phyloP scores from a whole-genome alignment of 2,329 filamentous ascomycete genomes.

The Scedosporium minutisporum region DNA sequence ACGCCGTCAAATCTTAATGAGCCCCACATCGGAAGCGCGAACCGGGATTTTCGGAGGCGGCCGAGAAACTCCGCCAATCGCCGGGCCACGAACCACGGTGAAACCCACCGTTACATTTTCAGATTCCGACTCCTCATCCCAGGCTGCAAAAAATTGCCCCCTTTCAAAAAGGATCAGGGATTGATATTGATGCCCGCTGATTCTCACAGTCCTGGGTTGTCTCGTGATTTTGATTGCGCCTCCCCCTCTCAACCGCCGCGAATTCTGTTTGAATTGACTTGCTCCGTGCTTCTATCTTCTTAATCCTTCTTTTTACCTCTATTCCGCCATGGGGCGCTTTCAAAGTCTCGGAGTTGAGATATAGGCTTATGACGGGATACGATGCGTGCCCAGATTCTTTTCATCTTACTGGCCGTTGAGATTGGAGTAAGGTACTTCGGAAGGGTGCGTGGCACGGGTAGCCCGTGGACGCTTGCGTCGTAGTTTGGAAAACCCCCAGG shows the following conservation, averaged over 20 bases:
- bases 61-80: slow-evolving; percentile 7
- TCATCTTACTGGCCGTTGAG: neutral
- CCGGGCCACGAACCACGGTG: neutral
- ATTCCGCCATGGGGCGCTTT: neutral
- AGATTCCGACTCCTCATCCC: neutral
- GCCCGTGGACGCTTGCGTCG: too few species aligned
- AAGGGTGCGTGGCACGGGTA: too few species aligned
- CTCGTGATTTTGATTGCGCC: neutral
- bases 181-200: neutral
- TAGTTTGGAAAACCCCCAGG: too few species aligned
- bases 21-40: neutral
- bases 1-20: neutral
- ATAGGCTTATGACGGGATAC: neutral
- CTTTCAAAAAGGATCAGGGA: neutral
- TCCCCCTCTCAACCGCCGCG: neutral
- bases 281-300: neutral
- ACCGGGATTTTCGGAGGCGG: slow-evolving; percentile 3
- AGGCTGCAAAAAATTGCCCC: neutral
- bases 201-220: neutral
- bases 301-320: neutral
- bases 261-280: neutral
- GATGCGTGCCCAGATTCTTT: neutral
- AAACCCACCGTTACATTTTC: neutral
- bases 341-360: neutral
- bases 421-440: neutral